Evolutionary conservation across 2,329 filamentous ascomycete genomes (phyloP).

Genomic region (Aureobasidium sp.): DNA sequence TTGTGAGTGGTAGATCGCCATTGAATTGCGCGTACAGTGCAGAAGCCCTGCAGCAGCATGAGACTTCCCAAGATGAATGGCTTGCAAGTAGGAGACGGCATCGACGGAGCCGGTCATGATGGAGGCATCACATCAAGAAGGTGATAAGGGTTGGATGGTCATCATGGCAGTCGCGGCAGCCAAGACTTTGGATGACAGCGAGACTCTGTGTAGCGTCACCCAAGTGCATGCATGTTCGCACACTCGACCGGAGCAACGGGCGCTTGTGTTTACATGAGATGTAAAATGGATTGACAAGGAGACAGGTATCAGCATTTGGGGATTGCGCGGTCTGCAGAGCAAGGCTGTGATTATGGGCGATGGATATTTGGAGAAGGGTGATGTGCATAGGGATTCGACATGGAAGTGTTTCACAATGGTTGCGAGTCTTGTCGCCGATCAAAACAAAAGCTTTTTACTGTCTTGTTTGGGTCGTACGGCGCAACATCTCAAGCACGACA

Average conservation of each 20-base stretch:
- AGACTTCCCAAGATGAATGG: not conserved
- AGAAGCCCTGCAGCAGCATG: not conserved
- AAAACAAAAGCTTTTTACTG: not conserved
- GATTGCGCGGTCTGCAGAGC: not conserved
- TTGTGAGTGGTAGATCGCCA: not conserved
- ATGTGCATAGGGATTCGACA: constrained; percentile 8
- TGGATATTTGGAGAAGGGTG: not conserved
- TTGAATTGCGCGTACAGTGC: constrained; percentile 5
- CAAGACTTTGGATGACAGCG: constrained; percentile 5
- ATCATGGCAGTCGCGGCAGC: constrained; percentile 1
- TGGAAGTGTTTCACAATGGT: constrained; percentile 13
- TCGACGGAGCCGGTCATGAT: constrained; percentile 11
- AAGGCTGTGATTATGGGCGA: not conserved
- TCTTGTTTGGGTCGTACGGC: constrained; percentile 11
- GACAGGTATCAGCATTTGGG: not conserved
- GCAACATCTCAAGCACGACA: not conserved
- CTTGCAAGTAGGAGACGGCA: not conserved
- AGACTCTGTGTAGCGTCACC: constrained; percentile 8
- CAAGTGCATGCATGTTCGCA: not conserved
- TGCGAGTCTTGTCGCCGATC: constrained; percentile 6
- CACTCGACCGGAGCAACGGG: not conserved
- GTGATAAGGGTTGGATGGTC: not conserved
- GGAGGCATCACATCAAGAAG: not conserved
- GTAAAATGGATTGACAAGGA: not conserved
- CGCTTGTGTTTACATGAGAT: constrained; percentile 3